These are phyloP conservation scores for Phytomonas serpens DNA, from an alignment of 208 protist genomes.

Conservation along the genomic window DNA sequence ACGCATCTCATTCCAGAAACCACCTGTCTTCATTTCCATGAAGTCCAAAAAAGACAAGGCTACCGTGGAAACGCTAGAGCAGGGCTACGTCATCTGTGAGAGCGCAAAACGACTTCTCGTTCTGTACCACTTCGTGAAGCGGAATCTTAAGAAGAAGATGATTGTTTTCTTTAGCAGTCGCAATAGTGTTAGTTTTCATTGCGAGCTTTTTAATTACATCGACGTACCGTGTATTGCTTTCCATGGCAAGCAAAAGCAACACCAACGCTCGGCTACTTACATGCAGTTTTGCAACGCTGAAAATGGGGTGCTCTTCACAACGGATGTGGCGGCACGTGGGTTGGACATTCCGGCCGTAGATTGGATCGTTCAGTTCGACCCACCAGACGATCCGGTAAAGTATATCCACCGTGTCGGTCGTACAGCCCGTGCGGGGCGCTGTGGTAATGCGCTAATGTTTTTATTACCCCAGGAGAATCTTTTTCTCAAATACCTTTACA, in stretches of 20 bases:
- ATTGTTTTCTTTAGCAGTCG: slow-evolving; percentile 99
- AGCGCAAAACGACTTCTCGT: slow-evolving; percentile 95
- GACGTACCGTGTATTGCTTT: slow-evolving; percentile 98
- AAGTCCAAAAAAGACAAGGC: slow-evolving; percentile 85
- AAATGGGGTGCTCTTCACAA: slow-evolving; percentile 98
- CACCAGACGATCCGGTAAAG: slow-evolving; percentile 98
- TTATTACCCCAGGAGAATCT: slow-evolving; percentile 97
- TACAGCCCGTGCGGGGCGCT: slow-evolving; percentile 93
- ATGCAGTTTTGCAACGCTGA: slow-evolving; percentile 99
- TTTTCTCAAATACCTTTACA: slow-evolving; percentile 98
- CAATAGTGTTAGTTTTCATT: slow-evolving; percentile 98
- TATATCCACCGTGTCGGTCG: slow-evolving; percentile 99
- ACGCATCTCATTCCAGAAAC: slow-evolving; percentile 91
- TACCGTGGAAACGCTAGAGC: slow-evolving; percentile 93
- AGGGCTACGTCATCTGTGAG: slow-evolving; percentile 97
- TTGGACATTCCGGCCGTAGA: slow-evolving; percentile 99
- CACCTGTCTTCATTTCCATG: slow-evolving; percentile 96
- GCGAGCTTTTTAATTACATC: slow-evolving; percentile 99
- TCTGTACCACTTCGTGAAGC: slow-evolving; percentile 99
- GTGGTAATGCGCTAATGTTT: slow-evolving; percentile 95
- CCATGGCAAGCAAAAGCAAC: slow-evolving; percentile 99
- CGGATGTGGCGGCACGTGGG: slow-evolving; percentile 98
- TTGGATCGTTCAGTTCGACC: slow-evolving; percentile 99
- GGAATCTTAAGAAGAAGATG: slow-evolving; percentile 96
- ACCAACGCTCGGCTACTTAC: slow-evolving; percentile 98